Evolutionary conservation across 139 green algal species (phyloP).

Genomic region (Coelastrella sp.): DNA sequence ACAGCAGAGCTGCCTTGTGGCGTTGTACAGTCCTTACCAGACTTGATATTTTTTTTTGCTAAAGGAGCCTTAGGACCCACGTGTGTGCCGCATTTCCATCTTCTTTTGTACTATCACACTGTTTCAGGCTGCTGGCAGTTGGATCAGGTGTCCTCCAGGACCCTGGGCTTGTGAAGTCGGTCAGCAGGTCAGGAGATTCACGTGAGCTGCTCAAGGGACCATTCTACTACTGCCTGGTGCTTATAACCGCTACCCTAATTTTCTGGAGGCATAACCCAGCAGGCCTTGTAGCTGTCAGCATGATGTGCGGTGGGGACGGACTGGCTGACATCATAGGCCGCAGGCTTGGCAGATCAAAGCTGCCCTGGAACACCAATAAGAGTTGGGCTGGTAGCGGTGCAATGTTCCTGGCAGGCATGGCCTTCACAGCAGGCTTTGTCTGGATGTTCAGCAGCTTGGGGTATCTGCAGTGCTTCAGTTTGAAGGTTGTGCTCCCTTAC

Average conservation of each 20-base stretch:
- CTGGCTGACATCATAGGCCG: slow-evolving; percentile 95
- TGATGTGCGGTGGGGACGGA: slow-evolving; percentile 95
- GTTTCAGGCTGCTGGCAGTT: slow-evolving; percentile 66
- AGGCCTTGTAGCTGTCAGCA: slow-evolving; percentile 59
- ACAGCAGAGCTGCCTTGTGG: no score
- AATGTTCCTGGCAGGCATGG: slow-evolving; percentile 83
- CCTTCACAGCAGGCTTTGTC: slow-evolving; percentile 64
- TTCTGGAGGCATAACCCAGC: slow-evolving; percentile 83
- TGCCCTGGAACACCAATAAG: slow-evolving; percentile 92
- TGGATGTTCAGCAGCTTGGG: slow-evolving; percentile 66
- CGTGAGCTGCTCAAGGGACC: slow-evolving; percentile 81
- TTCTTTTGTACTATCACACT: neutral
- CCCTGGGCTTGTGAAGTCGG: slow-evolving; percentile 74
- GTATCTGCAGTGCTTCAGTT: slow-evolving; percentile 61
- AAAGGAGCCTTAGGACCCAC: no score
- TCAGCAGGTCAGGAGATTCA: slow-evolving; percentile 78
- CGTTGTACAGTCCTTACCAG: no score
- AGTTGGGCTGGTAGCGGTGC: slow-evolving; percentile 88
- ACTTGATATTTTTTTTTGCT: no score
- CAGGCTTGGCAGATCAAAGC: slow-evolving; percentile 67
- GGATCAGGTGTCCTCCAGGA: slow-evolving; percentile 76
- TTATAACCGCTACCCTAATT: slow-evolving; percentile 73
- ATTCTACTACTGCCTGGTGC: slow-evolving; percentile 88
- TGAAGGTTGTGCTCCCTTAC: slow-evolving; percentile 46
- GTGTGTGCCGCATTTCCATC: no score